phyloP scores from a whole-genome alignment of 371 early-diverging fungal genomes.

The Mortierella sp. region DNA sequence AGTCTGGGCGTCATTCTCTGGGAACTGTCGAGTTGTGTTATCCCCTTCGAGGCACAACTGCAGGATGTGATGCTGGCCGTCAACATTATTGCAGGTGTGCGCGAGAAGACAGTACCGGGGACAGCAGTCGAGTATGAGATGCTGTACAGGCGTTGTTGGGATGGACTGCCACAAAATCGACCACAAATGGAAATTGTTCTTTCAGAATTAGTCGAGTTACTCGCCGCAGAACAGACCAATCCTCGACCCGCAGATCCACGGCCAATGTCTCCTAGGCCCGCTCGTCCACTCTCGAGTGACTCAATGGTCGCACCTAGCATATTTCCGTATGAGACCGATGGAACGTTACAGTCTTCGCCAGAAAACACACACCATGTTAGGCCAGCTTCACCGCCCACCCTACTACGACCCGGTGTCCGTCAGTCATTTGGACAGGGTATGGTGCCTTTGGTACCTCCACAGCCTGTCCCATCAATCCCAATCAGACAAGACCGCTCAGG shows the following conservation, averaged over 20 bases:
- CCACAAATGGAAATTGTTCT: constrained; percentile 56
- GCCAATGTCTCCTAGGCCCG: constrained; percentile 38
- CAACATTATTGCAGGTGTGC: constrained; percentile 53
- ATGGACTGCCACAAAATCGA: constrained; percentile 48
- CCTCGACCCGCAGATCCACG: constrained; percentile 42
- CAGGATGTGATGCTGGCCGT: constrained; percentile 58
- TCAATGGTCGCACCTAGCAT: constrained; percentile 51
- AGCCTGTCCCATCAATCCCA: constrained; percentile 35
- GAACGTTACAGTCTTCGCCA: constrained; percentile 22
- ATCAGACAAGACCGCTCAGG: constrained; percentile 45
- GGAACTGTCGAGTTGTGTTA: constrained; percentile 62
- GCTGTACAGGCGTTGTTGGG: constrained; percentile 59
- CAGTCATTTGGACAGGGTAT: constrained; percentile 50
- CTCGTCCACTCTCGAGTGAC: constrained; percentile 52
- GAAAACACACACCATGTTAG: constrained; percentile 34
- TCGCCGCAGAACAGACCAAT: constrained; percentile 48
- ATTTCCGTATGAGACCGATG: constrained; percentile 44
- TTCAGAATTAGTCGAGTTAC: constrained; percentile 44
- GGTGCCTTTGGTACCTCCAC: constrained; percentile 23
- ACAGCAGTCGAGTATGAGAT: constrained; percentile 57
- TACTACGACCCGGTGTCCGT: constrained; percentile 27
- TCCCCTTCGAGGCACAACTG: constrained; percentile 52
- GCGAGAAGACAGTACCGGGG: constrained; percentile 55
- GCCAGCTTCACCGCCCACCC: constrained; percentile 22
- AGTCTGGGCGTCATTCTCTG: constrained; percentile 67